phyloP scores from a whole-genome alignment of 2,329 filamentous ascomycete genomes.

The Taxawa tesnikishii region DNA sequence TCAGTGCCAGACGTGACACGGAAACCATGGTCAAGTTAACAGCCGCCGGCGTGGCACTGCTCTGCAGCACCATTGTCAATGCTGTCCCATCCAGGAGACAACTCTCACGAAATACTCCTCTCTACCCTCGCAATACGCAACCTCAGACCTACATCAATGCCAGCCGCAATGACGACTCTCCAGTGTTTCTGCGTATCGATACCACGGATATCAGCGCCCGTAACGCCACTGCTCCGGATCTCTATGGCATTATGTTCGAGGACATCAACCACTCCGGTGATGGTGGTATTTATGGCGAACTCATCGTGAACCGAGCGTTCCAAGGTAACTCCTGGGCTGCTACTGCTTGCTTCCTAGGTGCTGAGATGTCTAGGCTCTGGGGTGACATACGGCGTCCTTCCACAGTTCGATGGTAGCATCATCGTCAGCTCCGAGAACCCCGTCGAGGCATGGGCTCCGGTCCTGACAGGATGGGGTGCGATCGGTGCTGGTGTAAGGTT shows the following conservation, averaged over 20 bases:
- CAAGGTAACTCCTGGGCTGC: constrained; percentile 29
- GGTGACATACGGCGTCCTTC: constrained; percentile 8
- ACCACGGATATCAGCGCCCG: constrained; percentile 4
- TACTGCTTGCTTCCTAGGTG: not conserved
- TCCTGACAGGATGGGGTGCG: constrained; percentile 15
- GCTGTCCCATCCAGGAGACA: constrained; percentile 5
- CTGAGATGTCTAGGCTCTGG: constrained; percentile 10
- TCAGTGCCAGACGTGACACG: no score
- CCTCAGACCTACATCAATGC: constrained; percentile 10
- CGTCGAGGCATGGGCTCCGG: constrained; percentile 18
- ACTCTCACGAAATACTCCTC: constrained; percentile 3
- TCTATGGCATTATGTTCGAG: constrained; percentile 10
- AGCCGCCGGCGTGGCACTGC: no score
- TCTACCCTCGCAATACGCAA: constrained; percentile 1
- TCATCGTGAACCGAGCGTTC: constrained; percentile 60
- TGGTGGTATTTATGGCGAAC: constrained; percentile 59
- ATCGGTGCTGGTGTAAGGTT: constrained; percentile 21
- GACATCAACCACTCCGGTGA: constrained; percentile 47
- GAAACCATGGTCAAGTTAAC: no score
- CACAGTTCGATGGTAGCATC: constrained; percentile 13
- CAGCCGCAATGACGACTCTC: constrained; percentile 9
- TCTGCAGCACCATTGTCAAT: no score
- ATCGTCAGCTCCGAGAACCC: constrained; percentile 16
- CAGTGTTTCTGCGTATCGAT: constrained; percentile 8
- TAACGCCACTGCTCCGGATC: constrained; percentile 9